These are phyloP conservation scores for Straminergon stramineum DNA, from an alignment of 225 moss, liverwort and hornwort species.

Conservation along the genomic window DNA sequence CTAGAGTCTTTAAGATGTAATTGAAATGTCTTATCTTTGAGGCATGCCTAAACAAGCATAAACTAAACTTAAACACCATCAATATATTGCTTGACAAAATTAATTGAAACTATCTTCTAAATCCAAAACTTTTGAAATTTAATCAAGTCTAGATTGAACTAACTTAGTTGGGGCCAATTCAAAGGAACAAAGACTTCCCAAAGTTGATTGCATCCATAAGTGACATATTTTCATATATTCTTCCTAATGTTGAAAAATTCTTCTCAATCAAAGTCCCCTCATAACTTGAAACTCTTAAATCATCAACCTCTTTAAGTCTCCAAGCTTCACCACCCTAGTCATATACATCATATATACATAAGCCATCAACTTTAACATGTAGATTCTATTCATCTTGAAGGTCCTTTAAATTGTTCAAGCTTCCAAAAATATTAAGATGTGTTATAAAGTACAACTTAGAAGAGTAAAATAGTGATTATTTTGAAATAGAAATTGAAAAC, in stretches of 20 bases:
- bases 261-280: not conserved
- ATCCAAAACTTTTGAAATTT: not conserved
- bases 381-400: not conserved
- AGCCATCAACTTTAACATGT: not conserved
- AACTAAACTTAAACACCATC: not conserved
- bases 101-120: not conserved
- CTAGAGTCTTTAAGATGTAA: not conserved
- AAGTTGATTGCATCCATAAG: not conserved
- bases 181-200: too few species aligned
- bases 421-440: not conserved
- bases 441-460: not conserved
- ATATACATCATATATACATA: not conserved
- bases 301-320: not conserved
- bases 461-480: not conserved
- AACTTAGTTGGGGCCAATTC: too few species aligned
- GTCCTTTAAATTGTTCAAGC: not conserved
- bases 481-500: not conserved
- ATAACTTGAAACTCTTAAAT: not conserved
- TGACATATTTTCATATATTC: not conserved
- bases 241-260: not conserved
- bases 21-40: not conserved
- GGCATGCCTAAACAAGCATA: not conserved
- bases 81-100: not conserved
- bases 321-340: accelerated
- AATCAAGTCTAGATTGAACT: too few species aligned